Percentiles rank a stretch among this genome's conserved stretches.
Conservation (phyloP, 805 yeast species). For the Candida nemodendra region DNA sequence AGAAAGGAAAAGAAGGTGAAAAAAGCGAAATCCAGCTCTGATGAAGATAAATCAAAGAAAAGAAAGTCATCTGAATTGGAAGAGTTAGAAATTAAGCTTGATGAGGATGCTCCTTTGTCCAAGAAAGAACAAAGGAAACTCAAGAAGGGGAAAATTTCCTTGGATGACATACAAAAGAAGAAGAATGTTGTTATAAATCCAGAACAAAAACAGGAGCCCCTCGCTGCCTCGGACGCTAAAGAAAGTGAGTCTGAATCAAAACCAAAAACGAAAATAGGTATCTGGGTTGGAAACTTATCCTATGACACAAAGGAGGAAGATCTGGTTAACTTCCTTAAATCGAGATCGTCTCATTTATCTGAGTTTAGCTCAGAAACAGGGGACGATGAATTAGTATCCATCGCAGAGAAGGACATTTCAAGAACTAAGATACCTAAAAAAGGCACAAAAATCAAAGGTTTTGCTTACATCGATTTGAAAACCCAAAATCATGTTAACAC, state of each 20-base stretch:
- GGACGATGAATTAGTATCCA: slow-evolving; percentile 32
- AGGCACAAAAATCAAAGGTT: slow-evolving; percentile 72
- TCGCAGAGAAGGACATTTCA: slow-evolving; percentile 59
- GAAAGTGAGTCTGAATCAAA: slow-evolving; percentile 29
- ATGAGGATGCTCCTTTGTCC: slow-evolving; percentile 77
- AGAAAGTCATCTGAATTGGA: slow-evolving; percentile 42
- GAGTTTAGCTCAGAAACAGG: slow-evolving; percentile 26
- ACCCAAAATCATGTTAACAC: slow-evolving; percentile 56
- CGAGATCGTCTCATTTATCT: slow-evolving; percentile 48
- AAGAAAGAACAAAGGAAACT: slow-evolving; percentile 85
- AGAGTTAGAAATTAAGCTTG: slow-evolving; percentile 67
- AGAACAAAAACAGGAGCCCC: slow-evolving; percentile 5
- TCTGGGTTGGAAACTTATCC: slow-evolving; percentile 93
- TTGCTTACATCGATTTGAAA: slow-evolving; percentile 84
- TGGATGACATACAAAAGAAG: slow-evolving; percentile 49
- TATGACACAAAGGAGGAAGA: slow-evolving; percentile 82
- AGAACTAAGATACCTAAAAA: slow-evolving; percentile 80
- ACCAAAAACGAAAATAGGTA: slow-evolving; percentile 61
- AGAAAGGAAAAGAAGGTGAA: slow-evolving; percentile 27
- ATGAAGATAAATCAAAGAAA: slow-evolving; percentile 11
- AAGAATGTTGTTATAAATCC: slow-evolving; percentile 32
- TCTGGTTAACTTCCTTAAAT: slow-evolving; percentile 57
- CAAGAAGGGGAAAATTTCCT: slow-evolving; percentile 70
- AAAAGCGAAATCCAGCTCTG: slow-evolving; percentile 14
- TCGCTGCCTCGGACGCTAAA: slow-evolving; percentile 16